Percentiles rank a stretch among this genome's conserved stretches.
Conservation (phyloP, 805 yeast genomes). For the Candida succiphila region DNA sequence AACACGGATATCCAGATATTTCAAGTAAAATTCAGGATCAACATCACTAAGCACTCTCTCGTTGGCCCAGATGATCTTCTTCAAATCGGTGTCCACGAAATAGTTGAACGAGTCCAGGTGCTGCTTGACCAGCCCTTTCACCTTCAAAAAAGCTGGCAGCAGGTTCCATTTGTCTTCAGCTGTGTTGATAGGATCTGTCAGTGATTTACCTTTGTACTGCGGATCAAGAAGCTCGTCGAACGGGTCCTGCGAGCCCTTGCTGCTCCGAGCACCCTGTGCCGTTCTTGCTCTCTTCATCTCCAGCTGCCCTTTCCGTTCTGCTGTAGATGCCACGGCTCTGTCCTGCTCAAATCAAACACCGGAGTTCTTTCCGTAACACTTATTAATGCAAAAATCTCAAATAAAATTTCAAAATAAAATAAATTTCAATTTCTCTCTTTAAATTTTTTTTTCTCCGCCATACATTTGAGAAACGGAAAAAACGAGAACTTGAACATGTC, state of each 20-base stretch:
- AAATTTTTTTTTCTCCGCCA: too few species aligned
- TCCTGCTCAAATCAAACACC: too few species aligned
- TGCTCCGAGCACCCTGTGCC: too few species aligned
- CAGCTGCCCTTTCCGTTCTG: not conserved
- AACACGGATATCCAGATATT: slow-evolving; percentile 86
- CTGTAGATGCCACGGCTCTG: too few species aligned
- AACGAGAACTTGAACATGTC: too few species aligned
- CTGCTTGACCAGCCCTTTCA: slow-evolving; percentile 93
- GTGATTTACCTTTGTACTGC: slow-evolving; percentile 71
- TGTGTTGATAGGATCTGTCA: slow-evolving; percentile 82
- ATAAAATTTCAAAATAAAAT: too few species aligned
- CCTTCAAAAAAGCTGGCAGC: slow-evolving; percentile 90
- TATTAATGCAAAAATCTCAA: too few species aligned
- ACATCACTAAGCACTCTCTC: slow-evolving; percentile 86
- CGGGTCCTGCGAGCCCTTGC: slow-evolving; percentile 26
- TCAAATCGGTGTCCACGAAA: slow-evolving; percentile 87
- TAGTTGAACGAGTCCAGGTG: slow-evolving; percentile 97
- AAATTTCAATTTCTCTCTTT: too few species aligned
- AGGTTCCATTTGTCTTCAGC: slow-evolving; percentile 97
- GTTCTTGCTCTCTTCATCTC: slow-evolving; percentile 1
- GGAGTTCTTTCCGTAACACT: too few species aligned
- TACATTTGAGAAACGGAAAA: too few species aligned
- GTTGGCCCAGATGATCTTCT: slow-evolving; percentile 87
- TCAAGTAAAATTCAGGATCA: slow-evolving; percentile 92
- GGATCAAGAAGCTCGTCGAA: slow-evolving; percentile 75